Evolutionary conservation across 1,284 basidiomycete genomes (phyloP), one percentile per base, ranked within the genome.

Genomic region (Violaceomyces palustris): DNA sequence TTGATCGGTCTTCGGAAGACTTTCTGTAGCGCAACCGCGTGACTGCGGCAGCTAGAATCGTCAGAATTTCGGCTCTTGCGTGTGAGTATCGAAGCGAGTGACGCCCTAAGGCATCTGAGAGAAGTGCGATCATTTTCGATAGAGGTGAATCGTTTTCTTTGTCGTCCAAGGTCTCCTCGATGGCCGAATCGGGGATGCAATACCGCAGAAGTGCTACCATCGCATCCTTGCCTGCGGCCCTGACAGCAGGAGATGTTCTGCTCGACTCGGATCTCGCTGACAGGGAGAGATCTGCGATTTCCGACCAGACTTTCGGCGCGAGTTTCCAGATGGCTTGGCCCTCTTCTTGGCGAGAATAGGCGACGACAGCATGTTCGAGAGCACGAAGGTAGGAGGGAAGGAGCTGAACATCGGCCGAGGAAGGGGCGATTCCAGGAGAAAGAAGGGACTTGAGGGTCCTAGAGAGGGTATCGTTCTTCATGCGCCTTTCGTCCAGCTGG

Each of bases 301-400:
- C 45, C 22, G 14, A 21, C 69, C 69, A 71, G 21, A 66, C 39
- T 21, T 46, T 33, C 2, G 67, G 63, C 12, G 61, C 39, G 11
- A 61, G 38, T 17, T 25, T 35, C 69, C 67, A 69, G 7, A 63
- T 62, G 7, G 53, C 46, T 23, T 38, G 10, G 19, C 58, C 58
- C 3, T 48, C 28, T 28, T 52, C 51, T 24, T 59, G 54, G n/a
- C 66, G 61, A 14, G 70, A 60, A 43, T 58, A 67, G 18, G 70
- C 59, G 14, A 66, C 62, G 49, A 73, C 54, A 35, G 65, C 64
- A 31, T 61, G 44, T 36, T 68, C 65, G 17, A 73, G 47, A 3
- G 67, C 67, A 21, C 59, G 49, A 3, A 73, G 50, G 46, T 72
- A 73, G 28, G 70, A 45, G 4, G 69, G 65, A 6, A 72, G 55